Evolutionary conservation across 2,329 filamentous ascomycete species (phyloP).

Genomic region (Ceratocystiopsis minuta): DNA sequence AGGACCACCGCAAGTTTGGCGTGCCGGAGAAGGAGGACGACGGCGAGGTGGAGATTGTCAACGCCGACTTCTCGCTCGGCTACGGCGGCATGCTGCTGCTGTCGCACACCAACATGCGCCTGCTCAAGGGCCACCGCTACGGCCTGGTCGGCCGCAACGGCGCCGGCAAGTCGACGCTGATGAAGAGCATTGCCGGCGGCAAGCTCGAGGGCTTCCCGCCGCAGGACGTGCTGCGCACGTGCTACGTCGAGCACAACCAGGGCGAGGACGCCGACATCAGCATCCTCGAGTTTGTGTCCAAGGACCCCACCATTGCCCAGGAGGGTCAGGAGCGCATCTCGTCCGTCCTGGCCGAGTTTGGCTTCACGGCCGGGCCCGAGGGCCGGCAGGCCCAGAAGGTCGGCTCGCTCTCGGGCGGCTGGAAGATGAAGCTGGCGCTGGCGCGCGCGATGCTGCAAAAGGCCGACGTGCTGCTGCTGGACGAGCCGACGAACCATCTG

Average conservation of each 20-base stretch:
- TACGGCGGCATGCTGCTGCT: constrained; percentile 96
- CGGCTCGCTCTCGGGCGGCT: constrained; percentile 88
- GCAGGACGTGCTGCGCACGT: constrained; percentile 81
- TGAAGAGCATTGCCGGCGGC: constrained; percentile 87
- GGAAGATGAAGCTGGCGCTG: constrained; percentile 99
- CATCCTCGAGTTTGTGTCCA: constrained; percentile 81
- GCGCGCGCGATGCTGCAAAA: constrained; percentile 92
- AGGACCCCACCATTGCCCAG: constrained; percentile 69
- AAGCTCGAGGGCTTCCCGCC: constrained; percentile 95
- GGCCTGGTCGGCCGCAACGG: constrained; percentile 94
- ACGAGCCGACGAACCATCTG: constrained; percentile 98
- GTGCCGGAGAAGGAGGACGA: constrained; percentile 74
- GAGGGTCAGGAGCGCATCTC: constrained; percentile 69
- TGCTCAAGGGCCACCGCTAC: constrained; percentile 93
- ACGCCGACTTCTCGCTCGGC: constrained; percentile 90
- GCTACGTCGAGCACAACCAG: constrained; percentile 98
- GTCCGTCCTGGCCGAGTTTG: constrained; percentile 72
- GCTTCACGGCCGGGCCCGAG: constrained; percentile 78
- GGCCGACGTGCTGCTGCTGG: constrained; percentile 88
- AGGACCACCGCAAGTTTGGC: constrained; percentile 77
- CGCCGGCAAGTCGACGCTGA: constrained; percentile 95
- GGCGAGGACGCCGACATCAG: constrained; percentile 93
- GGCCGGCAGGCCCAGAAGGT: constrained; percentile 80
- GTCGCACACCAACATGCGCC: constrained; percentile 84
- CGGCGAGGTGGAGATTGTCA: constrained; percentile 89